Evolutionary conservation across 768 basidiomycete genomes (phyloP).

Genomic region (Solioccasus polychromus): DNA sequence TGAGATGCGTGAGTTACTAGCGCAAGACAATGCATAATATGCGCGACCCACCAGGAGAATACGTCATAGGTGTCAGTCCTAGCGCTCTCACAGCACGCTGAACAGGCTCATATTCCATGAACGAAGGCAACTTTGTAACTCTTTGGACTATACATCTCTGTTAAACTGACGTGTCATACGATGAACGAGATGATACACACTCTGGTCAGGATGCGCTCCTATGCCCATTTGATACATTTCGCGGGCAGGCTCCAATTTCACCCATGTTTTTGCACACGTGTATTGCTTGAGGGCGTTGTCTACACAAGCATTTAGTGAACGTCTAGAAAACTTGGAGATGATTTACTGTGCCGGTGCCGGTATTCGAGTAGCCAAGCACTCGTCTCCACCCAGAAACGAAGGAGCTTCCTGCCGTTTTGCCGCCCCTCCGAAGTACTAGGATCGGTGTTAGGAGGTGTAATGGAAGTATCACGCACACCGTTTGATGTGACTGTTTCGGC

Average conservation of each 20-base stretch:
- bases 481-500: constrained; percentile 15
- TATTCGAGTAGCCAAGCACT: constrained; percentile 65
- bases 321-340: constrained; percentile 5
- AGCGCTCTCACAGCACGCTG: constrained; percentile 44
- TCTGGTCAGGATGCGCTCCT: constrained; percentile 76
- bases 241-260: constrained; percentile 55
- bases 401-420: constrained; percentile 55
- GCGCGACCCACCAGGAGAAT: constrained; percentile 52
- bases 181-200: constrained; percentile 37
- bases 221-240: constrained; percentile 73
- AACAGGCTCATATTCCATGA: constrained; percentile 41
- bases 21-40: neutral
- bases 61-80: constrained; percentile 66
- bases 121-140: constrained; percentile 42
- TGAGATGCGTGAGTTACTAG: constrained; percentile 28
- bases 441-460: constrained; percentile 58
- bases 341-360: constrained; percentile 44
- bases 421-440: constrained; percentile 42
- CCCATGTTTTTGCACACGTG: constrained; percentile 40
- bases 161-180: constrained; percentile 5
- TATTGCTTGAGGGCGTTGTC: constrained; percentile 46
- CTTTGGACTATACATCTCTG: constrained; percentile 47
- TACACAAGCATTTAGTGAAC: constrained; percentile 25
- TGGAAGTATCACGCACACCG: constrained; percentile 39
- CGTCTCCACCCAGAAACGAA: constrained; percentile 80